Percentiles rank a stretch among this genome's conserved stretches.
These are phyloP conservation scores for Mycogone perniciosa DNA, from an alignment of 2,329 filamentous ascomycete genomes.

Conservation along the genomic window DNA sequence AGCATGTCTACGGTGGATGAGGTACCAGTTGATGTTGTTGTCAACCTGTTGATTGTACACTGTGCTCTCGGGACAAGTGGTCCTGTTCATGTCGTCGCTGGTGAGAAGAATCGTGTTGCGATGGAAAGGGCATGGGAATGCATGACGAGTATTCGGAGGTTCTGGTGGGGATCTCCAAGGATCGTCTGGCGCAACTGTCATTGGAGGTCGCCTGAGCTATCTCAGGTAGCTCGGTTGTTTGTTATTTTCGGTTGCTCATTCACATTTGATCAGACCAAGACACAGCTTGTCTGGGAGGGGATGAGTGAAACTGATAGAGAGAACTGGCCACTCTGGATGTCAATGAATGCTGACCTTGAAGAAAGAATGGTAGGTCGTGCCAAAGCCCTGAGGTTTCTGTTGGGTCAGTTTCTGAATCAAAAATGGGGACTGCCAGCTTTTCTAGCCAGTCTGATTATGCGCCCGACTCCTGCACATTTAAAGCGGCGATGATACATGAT, in stretches of 20 bases:
- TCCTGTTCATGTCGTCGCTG: neutral
- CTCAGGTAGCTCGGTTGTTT: neutral
- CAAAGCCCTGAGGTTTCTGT: too few species aligned
- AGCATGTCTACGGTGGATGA: neutral
- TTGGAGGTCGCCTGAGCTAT: neutral
- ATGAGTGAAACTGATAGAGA: neutral
- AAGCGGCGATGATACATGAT: too few species aligned
- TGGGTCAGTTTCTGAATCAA: too few species aligned
- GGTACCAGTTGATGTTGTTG: neutral
- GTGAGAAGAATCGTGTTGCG: neutral
- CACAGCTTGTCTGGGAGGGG: neutral
- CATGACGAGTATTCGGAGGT: neutral
- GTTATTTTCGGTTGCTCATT: neutral
- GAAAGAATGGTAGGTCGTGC: neutral
- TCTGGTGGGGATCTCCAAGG: neutral
- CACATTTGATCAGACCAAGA: neutral
- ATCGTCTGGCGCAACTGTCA: neutral
- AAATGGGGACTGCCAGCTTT: too few species aligned
- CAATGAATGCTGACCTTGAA: neutral
- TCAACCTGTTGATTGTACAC: neutral
- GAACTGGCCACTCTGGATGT: neutral
- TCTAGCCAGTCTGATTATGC: too few species aligned
- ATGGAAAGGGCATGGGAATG: neutral
- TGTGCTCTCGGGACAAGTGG: neutral
- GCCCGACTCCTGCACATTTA: too few species aligned